Conservation (phyloP, 176 grass and related monocot species). For the Pharus latifolius region DNA sequence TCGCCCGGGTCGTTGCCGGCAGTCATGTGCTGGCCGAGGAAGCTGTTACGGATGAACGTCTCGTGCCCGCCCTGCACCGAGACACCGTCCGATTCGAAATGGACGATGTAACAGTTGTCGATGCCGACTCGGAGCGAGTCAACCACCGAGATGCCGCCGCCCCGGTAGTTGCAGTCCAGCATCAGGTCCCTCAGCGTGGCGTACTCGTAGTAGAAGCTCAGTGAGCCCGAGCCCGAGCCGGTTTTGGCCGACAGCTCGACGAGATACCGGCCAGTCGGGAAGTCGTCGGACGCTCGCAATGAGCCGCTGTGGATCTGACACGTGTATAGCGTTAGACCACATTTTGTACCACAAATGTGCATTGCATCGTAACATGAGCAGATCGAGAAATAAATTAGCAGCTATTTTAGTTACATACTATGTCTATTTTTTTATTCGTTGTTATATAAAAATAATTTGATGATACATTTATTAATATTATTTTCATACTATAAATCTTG, state of each 20-base stretch:
- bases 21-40: slow-evolving; percentile 74
- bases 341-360: too few relatives aligned
- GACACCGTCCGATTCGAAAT: slow-evolving; percentile 54
- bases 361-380: too few relatives aligned
- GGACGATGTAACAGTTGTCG: slow-evolving; percentile 53
- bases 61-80: slow-evolving; percentile 54
- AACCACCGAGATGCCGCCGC: slow-evolving; percentile 50
- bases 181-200: slow-evolving; percentile 56
- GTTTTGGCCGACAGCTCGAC: slow-evolving; percentile 49
- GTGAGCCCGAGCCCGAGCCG: neutral
- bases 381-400: too few relatives aligned
- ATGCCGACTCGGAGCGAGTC: slow-evolving; percentile 56
- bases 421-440: too few relatives aligned
- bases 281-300: slow-evolving; percentile 45
- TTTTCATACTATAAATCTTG: too few relatives aligned
- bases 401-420: too few relatives aligned
- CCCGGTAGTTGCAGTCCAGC: slow-evolving; percentile 61
- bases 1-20: slow-evolving; percentile 43
- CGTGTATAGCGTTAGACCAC: neutral
- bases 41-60: slow-evolving; percentile 49
- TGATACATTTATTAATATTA: too few relatives aligned
- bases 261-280: slow-evolving; percentile 58
- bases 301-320: slow-evolving; percentile 62
- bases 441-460: too few relatives aligned
- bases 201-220: slow-evolving; percentile 54